Conservation (phyloP, 768 basidiomycete species). For the Podaxis mareebaensis region DNA sequence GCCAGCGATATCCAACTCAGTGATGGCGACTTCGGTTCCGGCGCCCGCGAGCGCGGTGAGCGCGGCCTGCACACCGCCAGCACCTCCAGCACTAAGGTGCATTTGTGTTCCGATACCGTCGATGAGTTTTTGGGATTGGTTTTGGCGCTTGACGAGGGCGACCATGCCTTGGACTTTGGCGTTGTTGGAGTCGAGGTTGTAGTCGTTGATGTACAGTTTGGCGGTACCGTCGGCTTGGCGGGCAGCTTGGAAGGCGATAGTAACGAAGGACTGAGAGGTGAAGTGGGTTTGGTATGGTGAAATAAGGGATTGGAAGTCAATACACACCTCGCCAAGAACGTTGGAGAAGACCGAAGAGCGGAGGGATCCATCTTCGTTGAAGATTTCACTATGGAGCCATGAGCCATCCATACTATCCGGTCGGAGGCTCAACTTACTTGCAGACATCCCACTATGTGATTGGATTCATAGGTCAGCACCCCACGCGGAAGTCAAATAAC, state of each 20-base stretch:
- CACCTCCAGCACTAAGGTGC: conserved; percentile 36
- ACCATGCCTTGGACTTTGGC: conserved; percentile 44
- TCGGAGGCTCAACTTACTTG: conserved; percentile 27
- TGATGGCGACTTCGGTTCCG: conserved; percentile 50
- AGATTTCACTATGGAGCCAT: conserved; percentile 36
- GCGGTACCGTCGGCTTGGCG: conserved; percentile 39
- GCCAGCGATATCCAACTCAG: conserved; percentile 45
- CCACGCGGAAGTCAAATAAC: background rate
- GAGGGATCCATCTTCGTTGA: conserved; percentile 46
- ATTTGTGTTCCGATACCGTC: conserved; percentile 54
- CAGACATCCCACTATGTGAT: conserved; percentile 33
- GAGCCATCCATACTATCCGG: conserved; percentile 18
- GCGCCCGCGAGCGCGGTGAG: conserved; percentile 43
- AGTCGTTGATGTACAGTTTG: conserved; percentile 46
- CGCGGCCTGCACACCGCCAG: conserved; percentile 38
- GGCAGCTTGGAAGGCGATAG: conserved; percentile 47
- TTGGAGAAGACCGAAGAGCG: conserved; percentile 41
- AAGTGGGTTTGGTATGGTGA: conserved; percentile 2
- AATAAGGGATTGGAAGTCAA: background rate
- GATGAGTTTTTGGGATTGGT: conserved; percentile 38
- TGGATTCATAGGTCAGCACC: background rate
- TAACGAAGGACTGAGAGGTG: conserved; percentile 36
- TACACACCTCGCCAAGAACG: conserved; percentile 36
- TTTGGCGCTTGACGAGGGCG: conserved; percentile 41
- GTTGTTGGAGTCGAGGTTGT: conserved; percentile 51